Evolutionary conservation across 2,329 filamentous ascomycete species (phyloP).

Genomic region (Colletotrichum orbiculare): DNA sequence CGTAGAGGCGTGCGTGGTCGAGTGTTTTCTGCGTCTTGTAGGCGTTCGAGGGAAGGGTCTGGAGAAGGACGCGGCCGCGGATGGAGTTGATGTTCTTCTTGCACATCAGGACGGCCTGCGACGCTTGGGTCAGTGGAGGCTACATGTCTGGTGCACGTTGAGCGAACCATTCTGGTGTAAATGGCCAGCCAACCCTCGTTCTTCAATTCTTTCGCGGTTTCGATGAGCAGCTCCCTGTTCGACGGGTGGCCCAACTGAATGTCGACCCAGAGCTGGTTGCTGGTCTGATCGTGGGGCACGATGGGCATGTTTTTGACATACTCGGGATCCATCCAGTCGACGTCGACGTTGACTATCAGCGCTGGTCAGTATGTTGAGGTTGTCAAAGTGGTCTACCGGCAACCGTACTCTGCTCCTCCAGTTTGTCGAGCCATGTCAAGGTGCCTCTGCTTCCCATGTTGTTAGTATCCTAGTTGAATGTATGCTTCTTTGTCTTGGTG

Average conservation of each 20-base stretch:
- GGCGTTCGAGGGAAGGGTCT: conserved; percentile 58
- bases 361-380: not conserved
- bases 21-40: conserved; percentile 58
- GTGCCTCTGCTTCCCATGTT: conserved; percentile 46
- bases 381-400: not conserved
- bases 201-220: conserved; percentile 56
- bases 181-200: conserved; percentile 58
- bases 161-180: conserved; percentile 56
- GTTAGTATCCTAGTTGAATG: not conserved
- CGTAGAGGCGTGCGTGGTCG: conserved; percentile 58
- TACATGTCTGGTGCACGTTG: not conserved
- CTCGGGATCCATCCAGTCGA: conserved; percentile 63
- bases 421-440: conserved; percentile 55
- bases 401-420: conserved; percentile 52
- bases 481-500: not conserved
- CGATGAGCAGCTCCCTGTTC: conserved; percentile 54
- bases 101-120: conserved; percentile 57
- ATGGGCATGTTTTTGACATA: conserved; percentile 58
- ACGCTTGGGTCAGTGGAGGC: no score
- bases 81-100: conserved; percentile 58
- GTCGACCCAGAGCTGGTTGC: conserved; percentile 62
- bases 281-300: conserved; percentile 59
- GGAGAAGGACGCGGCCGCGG: conserved; percentile 59
- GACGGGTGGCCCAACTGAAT: conserved; percentile 55
- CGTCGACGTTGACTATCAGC: conserved; percentile 58